Evolutionary conservation across 345 rosid genomes (phyloP), one percentile per base, ranked within the genome.

Genomic region (Moricandia arvensis): DNA sequence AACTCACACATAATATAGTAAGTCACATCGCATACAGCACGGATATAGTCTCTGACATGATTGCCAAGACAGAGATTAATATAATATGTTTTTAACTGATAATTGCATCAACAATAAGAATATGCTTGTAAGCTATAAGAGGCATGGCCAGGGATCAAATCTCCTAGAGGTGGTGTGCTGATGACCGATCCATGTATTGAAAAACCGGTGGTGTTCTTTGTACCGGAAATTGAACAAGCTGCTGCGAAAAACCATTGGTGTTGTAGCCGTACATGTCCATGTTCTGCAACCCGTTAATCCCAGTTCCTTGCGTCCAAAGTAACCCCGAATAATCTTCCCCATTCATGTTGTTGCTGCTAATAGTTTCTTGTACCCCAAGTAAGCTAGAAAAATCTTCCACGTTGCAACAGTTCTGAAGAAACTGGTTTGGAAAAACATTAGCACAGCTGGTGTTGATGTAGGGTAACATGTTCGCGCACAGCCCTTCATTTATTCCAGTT

Each of bases 221-320:
- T 15, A 24, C 4, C 17, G 54, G 55, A 68, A 49, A 75, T 3
- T 62, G 80, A 54, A 18, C 64, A 69, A 17, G 17, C 70, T 76
- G 75, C 16, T 69, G 21, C 12, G 74, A 18, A 29, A 55, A 8
- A n/a, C 65, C 80, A 51, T 60, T 43, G 49, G 5, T 47, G 53
- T n/a, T 30, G 24, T 74, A 55, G 49, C 45, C 64, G 17, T 10
- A 15, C 65, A 55, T 63, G 75, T 51, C 15, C 74, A 60, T 26
- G 57, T 55, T 76, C 75, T 18, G 69, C 3, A 62, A 61, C 69
- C 13, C 63, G 12, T 51, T 62, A 6, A 13, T 38, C 58, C 17
- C 69, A 29, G 11, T 49, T 7, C 41, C 74, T 62, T 69, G 64
- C 47, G 10, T 3, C 64, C 74, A 73, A 75, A 9, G 64, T 29